phyloP scores from a whole-genome alignment of 1,284 basidiomycete species.

The Puccinia hordei region DNA sequence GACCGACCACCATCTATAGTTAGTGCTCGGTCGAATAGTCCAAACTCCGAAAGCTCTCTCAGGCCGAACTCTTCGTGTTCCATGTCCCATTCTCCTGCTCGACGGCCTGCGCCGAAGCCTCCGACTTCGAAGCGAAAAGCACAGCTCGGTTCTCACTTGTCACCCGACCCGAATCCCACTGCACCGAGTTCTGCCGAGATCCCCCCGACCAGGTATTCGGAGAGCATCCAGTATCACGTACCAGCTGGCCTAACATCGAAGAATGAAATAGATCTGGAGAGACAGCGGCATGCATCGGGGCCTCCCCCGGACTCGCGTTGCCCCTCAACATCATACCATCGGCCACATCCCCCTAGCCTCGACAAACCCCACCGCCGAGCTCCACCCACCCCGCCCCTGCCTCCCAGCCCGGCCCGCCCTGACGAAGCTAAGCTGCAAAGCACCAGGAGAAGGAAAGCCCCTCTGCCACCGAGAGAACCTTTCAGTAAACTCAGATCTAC shows the following conservation, averaged over 20 bases:
- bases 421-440: not conserved
- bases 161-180: not conserved
- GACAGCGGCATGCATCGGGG: not conserved
- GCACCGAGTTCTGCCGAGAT: not conserved
- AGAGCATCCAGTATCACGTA: not conserved
- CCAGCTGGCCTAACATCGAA: not conserved
- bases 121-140: constrained; percentile 21
- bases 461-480: constrained; percentile 8
- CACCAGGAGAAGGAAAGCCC: constrained; percentile 14
- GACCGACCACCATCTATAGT: not conserved
- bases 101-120: constrained; percentile 30
- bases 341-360: not conserved
- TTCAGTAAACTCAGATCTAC: constrained; percentile 12
- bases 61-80: constrained; percentile 33
- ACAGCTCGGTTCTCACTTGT: not conserved
- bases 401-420: not conserved
- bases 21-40: constrained; percentile 31
- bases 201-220: not conserved
- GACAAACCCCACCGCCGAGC: constrained; percentile 18
- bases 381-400: constrained; percentile 12
- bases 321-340: not conserved
- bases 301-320: not conserved
- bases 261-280: not conserved
- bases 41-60: constrained; percentile 10
- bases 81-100: constrained; percentile 33